Base-by-base conservation (phyloP, 2,329 filamentous ascomycete genomes). In the Colletotrichum somersetense region DNA sequence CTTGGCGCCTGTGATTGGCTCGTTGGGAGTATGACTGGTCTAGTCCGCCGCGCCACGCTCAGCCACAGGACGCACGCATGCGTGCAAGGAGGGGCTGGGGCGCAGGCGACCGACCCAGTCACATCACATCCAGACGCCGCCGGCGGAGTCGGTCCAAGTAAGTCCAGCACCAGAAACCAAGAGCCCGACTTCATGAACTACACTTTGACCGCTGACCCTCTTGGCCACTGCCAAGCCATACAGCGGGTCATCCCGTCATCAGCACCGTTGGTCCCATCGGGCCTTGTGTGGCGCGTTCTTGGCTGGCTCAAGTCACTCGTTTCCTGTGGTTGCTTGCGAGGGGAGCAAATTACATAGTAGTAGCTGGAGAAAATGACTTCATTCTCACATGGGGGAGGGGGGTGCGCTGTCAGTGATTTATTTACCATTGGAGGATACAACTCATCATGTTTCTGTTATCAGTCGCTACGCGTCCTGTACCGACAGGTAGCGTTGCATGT, bases 201-300 rank as follows among this genome's bases (percentile, higher is more conserved):
- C 44, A 46, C 44, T 53, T 16, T 12, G 14, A 59, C 16, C 33
- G 46, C 5, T 40, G 33, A 33, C 16, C 55, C 42, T 57, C 42
- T 38, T 38, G 44, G n/a, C 44, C 52, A 46, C 46, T 35, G 58
- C 65, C 69, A 59, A 72, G 58, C 61, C 23, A 35, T 58, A 20
- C 35, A 18, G 65, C 11, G 7, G 64, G 20, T 61, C 68, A 67
- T 72, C 69, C 68, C 58, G 52, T 71, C 58, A 59, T 64, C 57
- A 67, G 56, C 44, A 23, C 23, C 18, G 16, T 40, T 61, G 48
- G 62, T 72, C 52, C 58, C 44, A 69, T 57, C 40, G 56, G 59
- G 14, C n/a, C 35, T 59, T 35, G 33, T 53, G 26, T 58, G 63
- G 63, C 63, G 18, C 3, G 30, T 30, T 30, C 30, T 30, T 30